Evolutionary conservation across 2,329 filamentous ascomycete species (phyloP).

Genomic region (Hypoxylon sp.): DNA sequence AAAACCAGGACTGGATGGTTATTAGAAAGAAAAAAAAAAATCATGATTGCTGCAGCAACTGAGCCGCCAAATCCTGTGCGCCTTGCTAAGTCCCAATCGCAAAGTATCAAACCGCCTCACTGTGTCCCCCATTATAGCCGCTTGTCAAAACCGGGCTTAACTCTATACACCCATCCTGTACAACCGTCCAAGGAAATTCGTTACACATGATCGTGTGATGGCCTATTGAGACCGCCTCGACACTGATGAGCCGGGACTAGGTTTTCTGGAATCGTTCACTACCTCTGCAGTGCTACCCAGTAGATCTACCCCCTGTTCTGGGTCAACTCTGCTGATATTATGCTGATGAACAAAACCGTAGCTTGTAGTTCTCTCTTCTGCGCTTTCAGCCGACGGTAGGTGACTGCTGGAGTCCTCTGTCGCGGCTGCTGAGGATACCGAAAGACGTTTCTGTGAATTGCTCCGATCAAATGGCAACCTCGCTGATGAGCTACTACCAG

Average conservation of each 20-base stretch:
- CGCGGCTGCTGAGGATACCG: conserved; percentile 63
- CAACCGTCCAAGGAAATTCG: conserved; percentile 42
- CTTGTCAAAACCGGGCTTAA: conserved; percentile 16
- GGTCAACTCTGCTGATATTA: conserved; percentile 67
- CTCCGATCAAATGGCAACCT: conserved; percentile 69
- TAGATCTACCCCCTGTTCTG: conserved; percentile 59
- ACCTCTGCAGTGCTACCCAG: conserved; percentile 68
- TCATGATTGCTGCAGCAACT: conserved; percentile 27
- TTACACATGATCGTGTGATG: conserved; percentile 38
- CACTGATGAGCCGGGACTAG: conserved; percentile 45
- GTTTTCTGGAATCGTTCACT: conserved; percentile 57
- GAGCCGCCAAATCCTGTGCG: conserved; percentile 37
- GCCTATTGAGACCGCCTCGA: conserved; percentile 35
- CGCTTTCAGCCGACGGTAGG: conserved; percentile 50
- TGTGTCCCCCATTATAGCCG: conserved; percentile 34
- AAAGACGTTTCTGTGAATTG: conserved; percentile 64
- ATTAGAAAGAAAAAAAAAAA: too few species aligned
- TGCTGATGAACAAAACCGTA: conserved; percentile 70
- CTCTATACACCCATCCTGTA: conserved; percentile 39
- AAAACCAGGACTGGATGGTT: conserved; percentile 32
- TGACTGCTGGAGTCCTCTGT: conserved; percentile 61
- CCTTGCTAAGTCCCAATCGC: conserved; percentile 39
- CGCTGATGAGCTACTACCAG: conserved; percentile 45
- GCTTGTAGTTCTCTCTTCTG: conserved; percentile 64
- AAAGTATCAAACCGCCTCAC: conserved; percentile 38